Base-by-base conservation (phyloP, 306 rosid species). In the Cicer judaicum region DNA sequence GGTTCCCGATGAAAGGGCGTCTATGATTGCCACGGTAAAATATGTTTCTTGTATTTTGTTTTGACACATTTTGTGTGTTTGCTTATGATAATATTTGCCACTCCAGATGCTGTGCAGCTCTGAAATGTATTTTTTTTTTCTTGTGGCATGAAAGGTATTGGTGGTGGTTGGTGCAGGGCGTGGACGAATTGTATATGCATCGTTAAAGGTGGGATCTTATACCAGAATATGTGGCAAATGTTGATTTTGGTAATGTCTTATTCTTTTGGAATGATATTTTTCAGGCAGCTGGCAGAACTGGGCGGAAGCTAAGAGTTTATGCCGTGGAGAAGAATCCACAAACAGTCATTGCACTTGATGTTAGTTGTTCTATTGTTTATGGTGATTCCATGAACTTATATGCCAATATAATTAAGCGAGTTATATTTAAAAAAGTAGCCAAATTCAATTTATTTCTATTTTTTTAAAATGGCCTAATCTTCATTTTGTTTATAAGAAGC, bases 301-400 rank as follows among this genome's bases (percentile, higher is more conserved):
- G 92, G 19, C 72, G 87, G 81, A 85, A 43, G 77, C 82, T 91
- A 56, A 85, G 66, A 87, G 88, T 91, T 12, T 91, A 85, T 52
- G 96, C 96, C 1, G 93, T 91, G 64, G 96, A 91, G 81, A 91
- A 91, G 83, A 91, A 91, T 84, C 92, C 93, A 38, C 87, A 88
- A 87, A 90, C 93, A 63, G 86, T 86, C 63, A 88, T 91, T 57
- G 89, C 93, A 49, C 93, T 60, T 60, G 43, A 60, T 60, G 65
- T 60, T 60, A 60, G 65, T 60, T 29, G 42, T 34, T 57, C 39
- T 56, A 5, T 49, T 3, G 7, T 50, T 49, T 50, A 49, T n/a
- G 21, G 19, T 50, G 16, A 50, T 50, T 50, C 19, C 55, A n/a
- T 14, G 16, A 50, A 7, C 18, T 49, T 49, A n/a, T n/a, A 49